Evolutionary conservation across 2,329 filamentous ascomycete species (phyloP), one percentile per base, ranked within the genome.

Genomic region (Ophiostoma himal-ulmi): DNA sequence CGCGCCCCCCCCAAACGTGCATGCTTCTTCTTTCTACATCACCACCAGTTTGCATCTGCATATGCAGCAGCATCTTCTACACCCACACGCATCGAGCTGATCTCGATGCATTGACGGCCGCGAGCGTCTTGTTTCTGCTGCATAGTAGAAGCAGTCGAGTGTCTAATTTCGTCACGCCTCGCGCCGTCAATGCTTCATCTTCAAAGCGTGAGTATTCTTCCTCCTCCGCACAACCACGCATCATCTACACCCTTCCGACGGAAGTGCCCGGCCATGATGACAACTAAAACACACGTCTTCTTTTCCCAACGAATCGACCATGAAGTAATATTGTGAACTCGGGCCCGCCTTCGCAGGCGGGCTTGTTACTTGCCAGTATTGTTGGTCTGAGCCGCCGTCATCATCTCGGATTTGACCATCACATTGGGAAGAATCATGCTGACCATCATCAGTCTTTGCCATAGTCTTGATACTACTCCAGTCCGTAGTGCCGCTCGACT

Each of bases 301-400:
- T 92, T 93, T 93, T 89, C 89, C 86, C 89, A 85, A 90, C 83
- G 90, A 94, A 86, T 92, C 91, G 91, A 88, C 90, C 89, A 89
- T 94, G 91, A 93, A 88, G 89, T 92, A 89, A 83, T 78, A 82
- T 78, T 83, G 84, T 90, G 83, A 86, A 83, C 87, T 89, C 88
- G 83, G 72, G 78, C 82, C 81, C 81, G 81, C 78, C 83, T 78
- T 82, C 82, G 81, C 80, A 79, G 78, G 78, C 83, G 80, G 78
- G 85, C 88, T 89, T 92, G 91, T 90, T 93, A 93, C 91, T 93
- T 91, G 91, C 91, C 91, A 94, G 91, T 93, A 93, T 89, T 84
- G 73, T 74, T 70, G 54, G 70, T 73, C 73, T 74, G 73, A 74
- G 71, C 72, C 73, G 57, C 68, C 34, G 30, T 64, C 69, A 64